Percentiles rank a stretch among this genome's conserved stretches.
phyloP scores from a whole-genome alignment of 1,139 yeast genomes.

The Candida sp. region DNA sequence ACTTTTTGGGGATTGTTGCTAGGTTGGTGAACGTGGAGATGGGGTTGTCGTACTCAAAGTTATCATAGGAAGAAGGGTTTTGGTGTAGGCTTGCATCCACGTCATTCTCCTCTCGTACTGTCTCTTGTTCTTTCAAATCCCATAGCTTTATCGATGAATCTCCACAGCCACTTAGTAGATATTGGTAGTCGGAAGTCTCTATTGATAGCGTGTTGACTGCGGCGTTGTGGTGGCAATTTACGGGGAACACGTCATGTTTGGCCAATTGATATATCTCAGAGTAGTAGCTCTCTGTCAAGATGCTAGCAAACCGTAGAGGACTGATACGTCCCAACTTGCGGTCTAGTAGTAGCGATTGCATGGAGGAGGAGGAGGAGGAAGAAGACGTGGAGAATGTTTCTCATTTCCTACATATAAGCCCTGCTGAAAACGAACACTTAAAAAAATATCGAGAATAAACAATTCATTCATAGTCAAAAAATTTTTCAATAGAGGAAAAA shows the following conservation, averaged over 20 bases:
- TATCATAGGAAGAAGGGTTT: conserved; percentile 16
- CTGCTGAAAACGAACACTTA: not conserved
- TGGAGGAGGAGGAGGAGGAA: conserved; percentile 12
- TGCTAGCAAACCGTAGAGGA: conserved; percentile 39
- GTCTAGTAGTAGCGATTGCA: conserved; percentile 46
- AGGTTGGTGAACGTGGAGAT: conserved; percentile 22
- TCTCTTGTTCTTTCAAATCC: conserved; percentile 40
- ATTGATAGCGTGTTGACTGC: conserved; percentile 70
- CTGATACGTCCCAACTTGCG: conserved; percentile 30
- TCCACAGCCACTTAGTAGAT: conserved; percentile 73
- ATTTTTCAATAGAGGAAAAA: not conserved
- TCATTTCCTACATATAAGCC: conserved; percentile 4
- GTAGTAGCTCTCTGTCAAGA: conserved; percentile 46
- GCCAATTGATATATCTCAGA: conserved; percentile 24
- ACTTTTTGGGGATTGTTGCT: conserved; percentile 55
- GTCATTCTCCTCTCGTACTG: conserved; percentile 18
- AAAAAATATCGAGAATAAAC: not conserved
- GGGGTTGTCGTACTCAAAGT: conserved; percentile 32
- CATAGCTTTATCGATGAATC: conserved; percentile 74
- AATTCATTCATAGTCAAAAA: not conserved
- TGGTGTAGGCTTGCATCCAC: conserved; percentile 11
- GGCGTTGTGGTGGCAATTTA: conserved; percentile 42
- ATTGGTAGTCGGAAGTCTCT: conserved; percentile 55
- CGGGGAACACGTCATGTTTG: conserved; percentile 35
- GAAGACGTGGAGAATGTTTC: not conserved